Base-by-base conservation (phyloP, 305 asterid species). In the Rubia peregrina region DNA sequence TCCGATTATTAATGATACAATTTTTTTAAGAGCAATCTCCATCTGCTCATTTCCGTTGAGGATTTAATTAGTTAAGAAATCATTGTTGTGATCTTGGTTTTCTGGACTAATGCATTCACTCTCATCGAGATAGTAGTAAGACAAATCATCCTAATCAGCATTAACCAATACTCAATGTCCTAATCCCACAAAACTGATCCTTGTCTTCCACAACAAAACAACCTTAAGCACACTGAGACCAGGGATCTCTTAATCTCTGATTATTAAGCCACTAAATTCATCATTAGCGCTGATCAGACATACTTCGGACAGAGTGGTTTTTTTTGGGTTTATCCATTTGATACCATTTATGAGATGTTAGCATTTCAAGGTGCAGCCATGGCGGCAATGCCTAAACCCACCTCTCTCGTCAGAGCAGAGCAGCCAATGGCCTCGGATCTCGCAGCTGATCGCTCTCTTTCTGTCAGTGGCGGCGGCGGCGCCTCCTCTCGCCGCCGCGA, bases 401-500 rank as follows among this genome's bases (percentile, higher is more conserved):
- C 88, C 74, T 88, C 88, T 26, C 75, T 78, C n/a, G 74, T 85
- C 85, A 80, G 87, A 87, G 89, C 88, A 1, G 87, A 85, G 67
- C 84, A 85, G 49, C 83, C 92, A 38, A 22, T 80, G 68, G 79
- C 91, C 77, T 69, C 89, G 53, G 92, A 84, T 88, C 90, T 83
- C 81, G 66, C 88, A 64, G 75, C 86, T 73, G 89, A 85, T 75
- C 81, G 83, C 63, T 55, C 83, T 0, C 14, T 69, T 44, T 67
- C 74, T 69, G 71, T 68, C 62, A 11, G 19, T 3, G 48, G 46
- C 14, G 51, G 62, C 70, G 76, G 78, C 33, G 30, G 79, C 71
- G 74, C 80, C 75, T 68, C 85, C 79, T 76, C 84, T 71, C 87
- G 84, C 84, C 95, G 88, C 80, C 94, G 87, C 16, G 96, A 91